Percentiles rank a stretch among this genome's conserved stretches.
Conservation (phyloP, 768 basidiomycete genomes). For the Russula brevipes region DNA sequence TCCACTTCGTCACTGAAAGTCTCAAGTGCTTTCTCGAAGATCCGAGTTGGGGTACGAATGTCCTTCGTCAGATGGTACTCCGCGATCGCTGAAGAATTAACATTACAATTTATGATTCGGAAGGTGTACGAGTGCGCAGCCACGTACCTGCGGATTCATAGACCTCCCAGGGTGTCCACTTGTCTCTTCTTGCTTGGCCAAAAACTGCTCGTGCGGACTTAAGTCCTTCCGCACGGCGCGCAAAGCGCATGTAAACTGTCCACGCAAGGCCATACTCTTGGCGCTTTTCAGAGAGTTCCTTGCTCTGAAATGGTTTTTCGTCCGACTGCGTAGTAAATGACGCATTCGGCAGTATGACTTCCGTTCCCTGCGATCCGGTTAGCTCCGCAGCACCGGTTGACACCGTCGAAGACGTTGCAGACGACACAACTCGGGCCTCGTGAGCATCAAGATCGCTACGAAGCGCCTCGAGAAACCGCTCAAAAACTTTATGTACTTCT, state of each 20-base stretch:
- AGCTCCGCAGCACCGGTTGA: slow-evolving; percentile 22
- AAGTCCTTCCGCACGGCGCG: slow-evolving; percentile 80
- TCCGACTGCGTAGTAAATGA: slow-evolving; percentile 44
- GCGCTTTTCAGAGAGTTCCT: slow-evolving; percentile 54
- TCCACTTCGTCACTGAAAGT: slow-evolving; percentile 76
- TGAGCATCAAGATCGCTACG: slow-evolving; percentile 57
- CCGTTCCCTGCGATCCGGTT: slow-evolving; percentile 8
- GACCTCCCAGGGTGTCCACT: slow-evolving; percentile 83
- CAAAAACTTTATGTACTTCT: slow-evolving; percentile 68
- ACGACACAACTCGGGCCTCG: slow-evolving; percentile 42
- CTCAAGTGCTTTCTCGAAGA: slow-evolving; percentile 92
- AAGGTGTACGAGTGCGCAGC: background rate
- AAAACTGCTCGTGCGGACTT: slow-evolving; percentile 76
- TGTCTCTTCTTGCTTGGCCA: slow-evolving; percentile 70
- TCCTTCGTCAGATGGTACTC: slow-evolving; percentile 90
- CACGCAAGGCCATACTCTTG: slow-evolving; percentile 73
- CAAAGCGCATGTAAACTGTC: slow-evolving; percentile 93
- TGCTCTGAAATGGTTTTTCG: slow-evolving; percentile 48
- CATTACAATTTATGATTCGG: slow-evolving; percentile 10
- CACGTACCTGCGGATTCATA: slow-evolving; percentile 83
- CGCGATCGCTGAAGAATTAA: slow-evolving; percentile 64
- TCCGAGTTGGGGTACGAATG: slow-evolving; percentile 72
- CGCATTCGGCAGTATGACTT: slow-evolving; percentile 12
- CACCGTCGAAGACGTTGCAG: slow-evolving; percentile 36
- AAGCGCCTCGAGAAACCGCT: slow-evolving; percentile 64